phyloP scores from a whole-genome alignment of 1,284 basidiomycete species.

The Leccinum solheimii region DNA sequence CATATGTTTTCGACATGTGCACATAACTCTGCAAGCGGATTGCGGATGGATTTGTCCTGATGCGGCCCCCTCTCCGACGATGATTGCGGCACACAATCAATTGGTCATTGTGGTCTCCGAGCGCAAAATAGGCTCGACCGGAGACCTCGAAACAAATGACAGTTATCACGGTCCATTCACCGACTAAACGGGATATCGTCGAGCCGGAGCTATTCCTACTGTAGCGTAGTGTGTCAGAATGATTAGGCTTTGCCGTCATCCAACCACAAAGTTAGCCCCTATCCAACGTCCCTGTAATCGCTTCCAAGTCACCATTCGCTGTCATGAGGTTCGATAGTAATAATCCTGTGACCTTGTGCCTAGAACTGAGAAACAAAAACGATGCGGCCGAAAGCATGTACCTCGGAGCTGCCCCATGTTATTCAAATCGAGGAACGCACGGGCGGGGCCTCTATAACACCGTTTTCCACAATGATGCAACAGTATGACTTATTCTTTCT shows the following conservation, averaged over 20 bases:
- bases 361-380: conserved; percentile 2
- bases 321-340: conserved; percentile 11
- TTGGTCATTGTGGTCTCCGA: neutral
- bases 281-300: conserved; percentile 7
- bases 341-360: conserved; percentile 7
- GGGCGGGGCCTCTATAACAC: conserved; percentile 21
- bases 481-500: conserved; percentile 1
- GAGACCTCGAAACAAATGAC: conserved; percentile 1
- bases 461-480: conserved; percentile 8
- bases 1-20: neutral
- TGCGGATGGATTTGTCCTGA: conserved; percentile 4
- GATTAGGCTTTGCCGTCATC: neutral
- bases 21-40: neutral
- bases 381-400: conserved; percentile 12
- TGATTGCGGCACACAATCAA: neutral
- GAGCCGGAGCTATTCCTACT: neutral
- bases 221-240: neutral
- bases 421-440: conserved; percentile 5
- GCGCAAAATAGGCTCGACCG: neutral
- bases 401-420: conserved; percentile 3
- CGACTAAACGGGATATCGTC: neutral
- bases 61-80: neutral
- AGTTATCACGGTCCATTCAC: conserved; percentile 1
- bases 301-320: neutral
- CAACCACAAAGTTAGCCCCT: conserved; percentile 16